Base-by-base conservation (phyloP, 2,329 filamentous ascomycete species). In the Macrophomina pseudophaseolina region DNA sequence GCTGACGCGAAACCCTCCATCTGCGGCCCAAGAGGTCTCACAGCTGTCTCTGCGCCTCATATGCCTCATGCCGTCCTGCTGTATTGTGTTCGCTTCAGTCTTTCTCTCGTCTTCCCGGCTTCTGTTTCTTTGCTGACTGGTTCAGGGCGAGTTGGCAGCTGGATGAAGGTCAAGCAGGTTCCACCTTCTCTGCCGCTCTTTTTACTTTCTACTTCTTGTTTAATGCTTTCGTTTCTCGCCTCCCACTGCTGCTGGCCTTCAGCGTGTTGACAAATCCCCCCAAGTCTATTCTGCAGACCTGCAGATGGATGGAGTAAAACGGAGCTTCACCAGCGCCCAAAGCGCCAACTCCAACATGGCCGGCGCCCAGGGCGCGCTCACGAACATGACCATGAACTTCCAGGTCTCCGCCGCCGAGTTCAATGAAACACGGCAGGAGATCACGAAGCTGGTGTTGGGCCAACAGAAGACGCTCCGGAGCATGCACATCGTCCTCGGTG, bases 401-500 rank as follows among this genome's bases (percentile, higher is more conserved):
- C 42, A 62, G 44, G 33, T 62, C 14, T 62, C 58, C 14, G 58
- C 58, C 9, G 58, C 58, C 58, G 30, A 62, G 18, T 49, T 62
- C 44, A 62, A 62, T 5, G 44, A 62, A 32, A 62, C 58, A 5
- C 58, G 58, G 3, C n/a, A 28, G 32, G 51, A 65, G 12, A 38
- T 65, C 53, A 48, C 63, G 30, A 32, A 48, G 6, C 73, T 80
- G 44, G 73, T 78, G 58, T 69, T 79, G 60, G 71, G 72, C 44
- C 74, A 79, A 67, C 76, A 79, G 28, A 76, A 78, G 68, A 75
- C 75, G 54, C 64, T 79, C 52, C 75, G 78, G 16, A 77, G 76
- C 32, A 78, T 76, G 73, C 77, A 80, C 70, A 70, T 80, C 64
- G 78, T 73, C 14, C 68, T 80, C 18, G 78, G 78, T 54, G 74